Evolutionary conservation across 495 filamentous ascomycete species (phyloP).

Genomic region (Penicillium bovifimosum): DNA sequence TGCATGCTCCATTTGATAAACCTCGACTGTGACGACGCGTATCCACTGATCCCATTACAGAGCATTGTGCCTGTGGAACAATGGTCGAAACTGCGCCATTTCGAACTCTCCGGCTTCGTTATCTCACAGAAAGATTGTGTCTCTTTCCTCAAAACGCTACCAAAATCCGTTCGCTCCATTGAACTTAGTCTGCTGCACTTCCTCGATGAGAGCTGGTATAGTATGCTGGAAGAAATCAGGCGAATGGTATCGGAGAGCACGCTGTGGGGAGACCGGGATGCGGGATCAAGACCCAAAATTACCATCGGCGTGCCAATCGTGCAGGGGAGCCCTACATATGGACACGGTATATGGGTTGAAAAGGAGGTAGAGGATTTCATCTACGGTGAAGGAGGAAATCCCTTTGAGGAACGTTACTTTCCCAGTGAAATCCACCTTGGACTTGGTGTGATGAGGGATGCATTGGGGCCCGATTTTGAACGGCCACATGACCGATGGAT

Average conservation of each 20-base stretch:
- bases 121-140: slow-evolving; percentile 15
- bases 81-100: neutral
- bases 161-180: neutral
- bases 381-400: no score
- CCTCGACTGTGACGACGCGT: no score
- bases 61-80: no score
- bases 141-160: slow-evolving; percentile 3
- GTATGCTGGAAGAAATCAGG: neutral
- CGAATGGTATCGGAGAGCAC: neutral
- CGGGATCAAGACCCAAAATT: neutral
- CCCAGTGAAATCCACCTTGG: no score
- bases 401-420: no score
- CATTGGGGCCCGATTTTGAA: no score
- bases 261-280: neutral
- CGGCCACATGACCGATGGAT: no score
- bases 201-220: no score
- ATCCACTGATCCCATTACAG: neutral
- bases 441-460: no score
- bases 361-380: neutral
- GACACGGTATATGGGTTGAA: neutral
- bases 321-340: no score
- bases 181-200: no score
- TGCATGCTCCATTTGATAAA: slow-evolving; percentile 1
- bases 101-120: slow-evolving; percentile 21
- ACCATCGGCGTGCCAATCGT: no score